These are phyloP conservation scores for Selaginella moellendorffii DNA, from an alignment of 75 land plant genomes.

Conservation along the genomic window DNA sequence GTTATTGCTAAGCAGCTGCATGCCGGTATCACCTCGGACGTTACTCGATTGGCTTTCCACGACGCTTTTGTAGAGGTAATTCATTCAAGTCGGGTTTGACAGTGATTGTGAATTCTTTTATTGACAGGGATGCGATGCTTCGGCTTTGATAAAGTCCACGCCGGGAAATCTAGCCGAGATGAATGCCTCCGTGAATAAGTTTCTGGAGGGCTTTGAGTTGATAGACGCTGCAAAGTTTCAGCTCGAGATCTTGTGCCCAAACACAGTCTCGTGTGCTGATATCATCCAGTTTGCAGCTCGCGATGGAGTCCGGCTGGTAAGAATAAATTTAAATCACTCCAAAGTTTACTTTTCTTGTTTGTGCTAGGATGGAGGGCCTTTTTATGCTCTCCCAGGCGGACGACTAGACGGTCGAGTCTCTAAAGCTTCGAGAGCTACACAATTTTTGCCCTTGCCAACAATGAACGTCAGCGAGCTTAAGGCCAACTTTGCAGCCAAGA, in stretches of 20 bases:
- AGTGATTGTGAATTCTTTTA: too few species aligned
- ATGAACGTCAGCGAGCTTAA: neutral
- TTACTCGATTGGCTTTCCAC: too few species aligned
- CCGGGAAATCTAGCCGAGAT: slow-evolving; percentile 46
- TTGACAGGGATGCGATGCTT: slow-evolving; percentile 78
- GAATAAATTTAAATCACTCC: neutral
- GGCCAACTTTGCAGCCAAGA: neutral
- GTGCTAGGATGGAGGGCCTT: slow-evolving; percentile 17
- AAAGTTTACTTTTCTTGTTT: neutral
- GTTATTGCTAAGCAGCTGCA: too few species aligned
- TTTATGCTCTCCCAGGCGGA: slow-evolving; percentile 4
- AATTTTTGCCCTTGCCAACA: slow-evolving; percentile 48
- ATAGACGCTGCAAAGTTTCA: slow-evolving; percentile 40
- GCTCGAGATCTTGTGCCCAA: slow-evolving; percentile 42
- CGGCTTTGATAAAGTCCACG: slow-evolving; percentile 37
- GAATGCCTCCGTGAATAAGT: slow-evolving; percentile 19
- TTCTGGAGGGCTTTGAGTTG: slow-evolving; percentile 35
- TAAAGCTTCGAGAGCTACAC: slow-evolving; percentile 35
- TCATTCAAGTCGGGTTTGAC: too few species aligned
- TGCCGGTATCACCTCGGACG: too few species aligned
- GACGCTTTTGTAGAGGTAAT: too few species aligned
- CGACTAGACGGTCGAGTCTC: slow-evolving; percentile 26
- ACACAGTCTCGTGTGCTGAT: slow-evolving; percentile 57
- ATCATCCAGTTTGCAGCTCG: slow-evolving; percentile 43
- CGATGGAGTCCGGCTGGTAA: slow-evolving; percentile 40